Evolutionary conservation across 441 rosid species (phyloP).

Genomic region (Croton setiger): DNA sequence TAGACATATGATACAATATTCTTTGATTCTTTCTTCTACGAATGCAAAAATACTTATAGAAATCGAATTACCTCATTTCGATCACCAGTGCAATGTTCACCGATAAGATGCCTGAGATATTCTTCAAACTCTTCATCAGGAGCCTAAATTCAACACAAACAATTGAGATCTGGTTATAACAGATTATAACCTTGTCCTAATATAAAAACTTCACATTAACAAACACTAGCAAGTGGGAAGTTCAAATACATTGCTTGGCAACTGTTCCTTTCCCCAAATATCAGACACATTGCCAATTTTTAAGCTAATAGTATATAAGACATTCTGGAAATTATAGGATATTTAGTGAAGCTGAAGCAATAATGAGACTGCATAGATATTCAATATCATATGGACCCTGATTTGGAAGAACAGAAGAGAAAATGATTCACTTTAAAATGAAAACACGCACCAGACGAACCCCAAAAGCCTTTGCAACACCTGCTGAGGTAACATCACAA

Average conservation of each 20-base stretch:
- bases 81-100: slow-evolving; percentile 78
- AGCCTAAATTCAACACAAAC: slow-evolving; percentile 49
- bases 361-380: not conserved
- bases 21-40: not conserved
- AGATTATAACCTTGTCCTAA: slow-evolving; percentile 5
- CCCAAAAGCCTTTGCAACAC: slow-evolving; percentile 97
- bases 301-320: not conserved
- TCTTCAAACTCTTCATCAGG: slow-evolving; percentile 99
- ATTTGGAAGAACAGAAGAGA: not conserved
- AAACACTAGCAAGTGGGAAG: not conserved
- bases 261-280: not conserved
- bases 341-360: not conserved
- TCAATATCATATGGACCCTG: not conserved
- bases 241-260: not conserved
- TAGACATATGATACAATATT: not conserved
- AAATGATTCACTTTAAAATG: not conserved
- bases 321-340: slow-evolving; percentile 4
- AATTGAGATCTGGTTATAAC: slow-evolving; percentile 16
- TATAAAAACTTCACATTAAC: not conserved
- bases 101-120: slow-evolving; percentile 72
- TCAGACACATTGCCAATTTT: not conserved
- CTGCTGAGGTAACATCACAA: slow-evolving; percentile 87
- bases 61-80: slow-evolving; percentile 70
- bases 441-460: slow-evolving; percentile 74
- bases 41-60: not conserved